Conservation (phyloP, 1,284 basidiomycete genomes). For the Naganishia cerealis region DNA sequence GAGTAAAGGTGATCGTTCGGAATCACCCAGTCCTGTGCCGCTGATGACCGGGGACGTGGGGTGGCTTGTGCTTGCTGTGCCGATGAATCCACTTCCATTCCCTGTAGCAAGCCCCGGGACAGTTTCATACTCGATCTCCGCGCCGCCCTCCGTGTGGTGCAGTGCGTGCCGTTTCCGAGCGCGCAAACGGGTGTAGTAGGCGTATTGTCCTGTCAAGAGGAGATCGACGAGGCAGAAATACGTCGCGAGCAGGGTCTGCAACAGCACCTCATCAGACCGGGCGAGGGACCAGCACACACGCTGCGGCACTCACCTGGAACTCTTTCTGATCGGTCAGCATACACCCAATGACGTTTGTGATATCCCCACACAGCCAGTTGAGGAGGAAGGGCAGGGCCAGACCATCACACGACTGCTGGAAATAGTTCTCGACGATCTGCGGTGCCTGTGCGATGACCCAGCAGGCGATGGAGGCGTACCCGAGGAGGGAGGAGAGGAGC, state of each 20-base stretch:
- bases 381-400: slow-evolving; percentile 83
- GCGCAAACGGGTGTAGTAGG: slow-evolving; percentile 62
- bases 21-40: slow-evolving; percentile 6
- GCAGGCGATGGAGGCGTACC: slow-evolving; percentile 74
- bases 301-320: slow-evolving; percentile 68
- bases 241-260: slow-evolving; percentile 77
- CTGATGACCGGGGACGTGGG: slow-evolving; percentile 34
- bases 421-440: slow-evolving; percentile 81
- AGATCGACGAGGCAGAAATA: slow-evolving; percentile 83
- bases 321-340: slow-evolving; percentile 87
- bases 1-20: slow-evolving; percentile 35
- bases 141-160: background rate
- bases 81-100: slow-evolving; percentile 4
- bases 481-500: slow-evolving; percentile 58
- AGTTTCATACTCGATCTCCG: slow-evolving; percentile 19
- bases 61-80: slow-evolving; percentile 7
- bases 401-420: slow-evolving; percentile 73
- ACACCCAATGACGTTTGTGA: slow-evolving; percentile 83
- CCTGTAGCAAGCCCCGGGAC: background rate
- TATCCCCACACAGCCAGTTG: slow-evolving; percentile 86
- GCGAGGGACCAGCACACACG: slow-evolving; percentile 22
- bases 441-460: slow-evolving; percentile 91
- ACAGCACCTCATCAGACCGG: slow-evolving; percentile 11
- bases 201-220: slow-evolving; percentile 70
- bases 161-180: background rate